These are phyloP conservation scores for Arthrinium puccinioides DNA, from an alignment of 2,329 filamentous ascomycete genomes.

Conservation along the genomic window DNA sequence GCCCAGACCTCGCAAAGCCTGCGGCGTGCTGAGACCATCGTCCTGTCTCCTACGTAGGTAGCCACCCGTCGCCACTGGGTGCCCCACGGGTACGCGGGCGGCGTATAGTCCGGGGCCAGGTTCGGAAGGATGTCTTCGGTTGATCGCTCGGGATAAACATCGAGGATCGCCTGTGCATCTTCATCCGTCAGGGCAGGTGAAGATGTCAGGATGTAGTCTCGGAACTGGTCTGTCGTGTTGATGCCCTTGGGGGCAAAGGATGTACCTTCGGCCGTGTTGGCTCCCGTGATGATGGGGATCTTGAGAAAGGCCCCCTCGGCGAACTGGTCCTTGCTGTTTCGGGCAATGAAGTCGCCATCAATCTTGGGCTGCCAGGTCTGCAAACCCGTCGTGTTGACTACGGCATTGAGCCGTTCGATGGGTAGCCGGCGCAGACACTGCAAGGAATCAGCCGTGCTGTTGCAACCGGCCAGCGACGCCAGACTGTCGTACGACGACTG, in stretches of 20 bases:
- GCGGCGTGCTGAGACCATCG: conserved; percentile 48
- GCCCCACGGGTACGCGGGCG: conserved; percentile 5
- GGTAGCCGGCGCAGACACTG: conserved; percentile 24
- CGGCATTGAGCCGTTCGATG: conserved; percentile 20
- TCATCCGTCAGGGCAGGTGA: not conserved
- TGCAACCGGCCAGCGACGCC: conserved; percentile 16
- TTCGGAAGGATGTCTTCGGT: not conserved
- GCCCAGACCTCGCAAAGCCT: conserved; percentile 45
- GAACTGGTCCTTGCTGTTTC: conserved; percentile 18
- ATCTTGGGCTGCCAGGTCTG: conserved; percentile 16
- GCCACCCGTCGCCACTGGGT: conserved; percentile 6
- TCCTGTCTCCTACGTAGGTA: conserved; percentile 41
- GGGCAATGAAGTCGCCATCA: conserved; percentile 33
- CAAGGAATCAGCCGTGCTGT: conserved; percentile 25
- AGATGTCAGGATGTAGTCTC: conserved; percentile 24
- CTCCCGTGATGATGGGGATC: conserved; percentile 24
- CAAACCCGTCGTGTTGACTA: conserved; percentile 17
- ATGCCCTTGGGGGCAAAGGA: conserved; percentile 45
- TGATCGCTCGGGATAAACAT: not conserved
- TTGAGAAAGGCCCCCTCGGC: conserved; percentile 21
- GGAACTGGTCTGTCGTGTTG: conserved; percentile 48
- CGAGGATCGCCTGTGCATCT: not conserved
- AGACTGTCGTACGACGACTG: conserved; percentile 23
- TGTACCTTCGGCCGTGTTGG: conserved; percentile 30
- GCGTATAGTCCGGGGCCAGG: conserved; percentile 3